Evolutionary conservation across 306 rosid species (phyloP).

Genomic region (Lathyrus oleraceus): DNA sequence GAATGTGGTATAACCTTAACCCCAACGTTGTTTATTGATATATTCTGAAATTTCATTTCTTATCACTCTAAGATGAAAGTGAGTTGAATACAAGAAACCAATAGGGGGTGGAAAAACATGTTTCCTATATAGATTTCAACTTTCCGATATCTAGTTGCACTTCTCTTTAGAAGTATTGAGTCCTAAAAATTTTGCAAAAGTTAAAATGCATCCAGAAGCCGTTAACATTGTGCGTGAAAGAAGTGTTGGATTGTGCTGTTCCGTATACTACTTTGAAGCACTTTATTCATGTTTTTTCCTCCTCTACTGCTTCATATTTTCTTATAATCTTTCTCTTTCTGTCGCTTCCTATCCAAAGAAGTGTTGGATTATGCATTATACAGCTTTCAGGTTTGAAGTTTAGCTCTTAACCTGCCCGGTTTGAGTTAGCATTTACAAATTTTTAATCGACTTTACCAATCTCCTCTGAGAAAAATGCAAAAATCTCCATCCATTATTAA

Average conservation of each 20-base stretch:
- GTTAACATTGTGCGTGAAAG: background rate
- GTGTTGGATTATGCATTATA: no score
- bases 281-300: background rate
- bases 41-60: background rate
- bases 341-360: background rate
- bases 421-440: background rate
- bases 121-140: background rate
- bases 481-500: constrained; percentile 1
- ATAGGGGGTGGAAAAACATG: background rate
- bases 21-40: constrained; percentile 11
- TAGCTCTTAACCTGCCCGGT: constrained; percentile 8
- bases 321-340: background rate
- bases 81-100: background rate
- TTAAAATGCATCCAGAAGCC: constrained; percentile 21
- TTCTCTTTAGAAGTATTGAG: constrained; percentile 6
- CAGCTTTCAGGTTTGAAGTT: background rate
- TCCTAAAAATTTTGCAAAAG: constrained; percentile 9
- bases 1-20: constrained; percentile 74
- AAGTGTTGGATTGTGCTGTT: constrained; percentile 7
- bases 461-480: background rate
- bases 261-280: background rate
- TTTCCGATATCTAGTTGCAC: background rate
- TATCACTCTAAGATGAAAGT: background rate
- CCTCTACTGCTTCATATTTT: background rate
- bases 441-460: background rate